Conservation (phyloP, 2,329 filamentous ascomycete genomes). For the Colletotrichum somersetense region DNA sequence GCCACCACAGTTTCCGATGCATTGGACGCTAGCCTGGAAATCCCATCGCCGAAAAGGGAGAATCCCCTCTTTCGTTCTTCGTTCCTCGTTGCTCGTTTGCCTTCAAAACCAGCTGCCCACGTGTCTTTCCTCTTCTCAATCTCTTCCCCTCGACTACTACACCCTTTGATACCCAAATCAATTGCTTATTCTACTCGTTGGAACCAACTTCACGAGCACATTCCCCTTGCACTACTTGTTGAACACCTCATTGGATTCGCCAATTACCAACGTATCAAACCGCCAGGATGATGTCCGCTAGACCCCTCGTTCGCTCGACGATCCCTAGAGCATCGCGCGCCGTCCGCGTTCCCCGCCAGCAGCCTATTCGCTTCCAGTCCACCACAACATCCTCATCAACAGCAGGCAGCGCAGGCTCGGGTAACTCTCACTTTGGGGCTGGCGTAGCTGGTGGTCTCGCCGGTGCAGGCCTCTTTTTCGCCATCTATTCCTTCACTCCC, state of each 20-base stretch:
- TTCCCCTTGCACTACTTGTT: background rate
- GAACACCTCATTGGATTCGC: background rate
- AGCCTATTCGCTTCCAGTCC: conserved; percentile 57
- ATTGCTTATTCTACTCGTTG: background rate
- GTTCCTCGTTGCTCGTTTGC: background rate
- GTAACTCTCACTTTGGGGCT: conserved; percentile 53
- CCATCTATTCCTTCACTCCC: conserved; percentile 59
- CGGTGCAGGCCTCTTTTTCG: conserved; percentile 58
- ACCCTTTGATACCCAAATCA: conserved; percentile 6
- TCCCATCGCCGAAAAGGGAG: background rate
- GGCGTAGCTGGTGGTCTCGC: conserved; percentile 60
- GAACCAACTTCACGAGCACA: no score
- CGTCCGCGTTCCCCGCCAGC: conserved; percentile 46
- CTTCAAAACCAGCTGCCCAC: conserved; percentile 28
- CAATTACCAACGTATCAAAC: background rate
- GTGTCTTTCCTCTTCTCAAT: background rate
- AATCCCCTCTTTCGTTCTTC: background rate
- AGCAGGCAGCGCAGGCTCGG: conserved; percentile 41
- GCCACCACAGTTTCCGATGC: conserved; percentile 5
- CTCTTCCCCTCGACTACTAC: background rate
- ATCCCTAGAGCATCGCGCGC: conserved; percentile 48
- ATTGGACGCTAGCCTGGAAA: conserved; percentile 8
- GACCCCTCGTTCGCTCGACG: conserved; percentile 47
- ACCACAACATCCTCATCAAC: conserved; percentile 50
- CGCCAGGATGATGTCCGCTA: conserved; percentile 49